phyloP scores from a whole-genome alignment of 495 filamentous ascomycete genomes.

The Aspergillus campestris region DNA sequence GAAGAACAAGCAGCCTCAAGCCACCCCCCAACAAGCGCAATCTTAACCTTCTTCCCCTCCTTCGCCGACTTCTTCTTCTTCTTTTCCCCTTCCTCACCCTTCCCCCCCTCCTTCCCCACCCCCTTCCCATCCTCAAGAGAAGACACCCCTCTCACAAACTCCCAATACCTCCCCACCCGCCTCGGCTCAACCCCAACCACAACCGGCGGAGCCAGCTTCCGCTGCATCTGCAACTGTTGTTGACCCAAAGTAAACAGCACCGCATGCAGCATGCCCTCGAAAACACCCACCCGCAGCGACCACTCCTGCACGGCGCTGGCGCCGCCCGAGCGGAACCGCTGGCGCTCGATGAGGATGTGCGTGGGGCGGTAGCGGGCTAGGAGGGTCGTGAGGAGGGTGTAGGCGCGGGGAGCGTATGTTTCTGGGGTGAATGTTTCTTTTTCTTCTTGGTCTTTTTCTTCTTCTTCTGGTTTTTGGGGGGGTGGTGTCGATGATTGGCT shows the following conservation, averaged over 20 bases:
- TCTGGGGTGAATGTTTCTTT: constrained; percentile 48
- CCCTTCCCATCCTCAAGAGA: constrained; percentile 1
- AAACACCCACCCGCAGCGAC: constrained; percentile 83
- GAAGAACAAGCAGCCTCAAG: constrained; percentile 16
- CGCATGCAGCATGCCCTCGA: constrained; percentile 84
- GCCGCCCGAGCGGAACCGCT: constrained; percentile 70
- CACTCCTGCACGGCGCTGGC: constrained; percentile 66
- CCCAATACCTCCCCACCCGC: constrained; percentile 34
- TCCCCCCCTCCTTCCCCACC: background rate
- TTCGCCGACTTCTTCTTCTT: constrained; percentile 17
- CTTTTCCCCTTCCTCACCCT: constrained; percentile 9
- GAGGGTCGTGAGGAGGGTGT: constrained; percentile 46
- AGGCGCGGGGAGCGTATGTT: constrained; percentile 52
- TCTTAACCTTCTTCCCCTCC: constrained; percentile 54
- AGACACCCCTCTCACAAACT: too few species aligned
- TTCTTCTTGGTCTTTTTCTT: constrained; percentile 4
- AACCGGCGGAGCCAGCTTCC: constrained; percentile 15
- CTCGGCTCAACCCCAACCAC: constrained; percentile 34
- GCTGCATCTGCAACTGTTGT: constrained; percentile 22
- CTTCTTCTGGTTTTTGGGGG: constrained; percentile 6
- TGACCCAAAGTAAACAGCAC: constrained; percentile 50
- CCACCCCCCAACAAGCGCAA: constrained; percentile 53
- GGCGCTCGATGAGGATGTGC: constrained; percentile 79
- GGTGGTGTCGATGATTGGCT: background rate
- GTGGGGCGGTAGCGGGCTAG: constrained; percentile 48